Evolutionary conservation across 1,139 yeast genomes (phyloP).

Genomic region (Sugiyamaella paludigena): DNA sequence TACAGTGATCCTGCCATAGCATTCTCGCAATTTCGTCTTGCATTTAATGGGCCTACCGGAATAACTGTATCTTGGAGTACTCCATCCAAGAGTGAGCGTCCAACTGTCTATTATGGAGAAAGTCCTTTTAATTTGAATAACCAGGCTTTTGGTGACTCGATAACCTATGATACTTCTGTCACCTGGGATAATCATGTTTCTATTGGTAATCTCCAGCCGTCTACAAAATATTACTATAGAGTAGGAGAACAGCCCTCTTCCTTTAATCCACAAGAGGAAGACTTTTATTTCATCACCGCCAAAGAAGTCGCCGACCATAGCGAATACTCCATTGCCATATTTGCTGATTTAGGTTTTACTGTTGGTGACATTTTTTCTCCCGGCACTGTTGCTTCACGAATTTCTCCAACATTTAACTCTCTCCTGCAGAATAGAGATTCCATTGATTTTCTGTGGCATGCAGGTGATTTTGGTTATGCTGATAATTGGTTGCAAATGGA

Average conservation of each 20-base stretch:
- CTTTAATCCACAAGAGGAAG: slow-evolving; percentile 3
- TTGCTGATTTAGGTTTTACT: slow-evolving; percentile 27
- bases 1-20: slow-evolving; percentile 11
- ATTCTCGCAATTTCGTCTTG: slow-evolving; percentile 28
- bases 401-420: slow-evolving; percentile 16
- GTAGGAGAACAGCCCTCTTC: slow-evolving; percentile 19
- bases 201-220: slow-evolving; percentile 28
- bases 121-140: slow-evolving; percentile 21
- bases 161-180: slow-evolving; percentile 29
- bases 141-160: slow-evolving; percentile 26
- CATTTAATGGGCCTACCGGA: slow-evolving; percentile 29
- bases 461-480: slow-evolving; percentile 33
- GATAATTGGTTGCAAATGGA: slow-evolving; percentile 31
- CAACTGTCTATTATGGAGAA: slow-evolving; percentile 32
- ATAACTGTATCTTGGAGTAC: slow-evolving; percentile 35
- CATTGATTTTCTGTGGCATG: slow-evolving; percentile 28
- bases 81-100: slow-evolving; percentile 19
- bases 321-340: slow-evolving; percentile 19
- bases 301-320: slow-evolving; percentile 15
- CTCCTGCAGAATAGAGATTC: slow-evolving; percentile 14
- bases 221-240: slow-evolving; percentile 33
- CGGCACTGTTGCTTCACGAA: too few species aligned
- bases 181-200: slow-evolving; percentile 35
- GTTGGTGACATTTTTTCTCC: slow-evolving; percentile 18
- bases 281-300: slow-evolving; percentile 18